Base-by-base conservation (phyloP, 192 early-diverging fungal genomes). In the Chytriomyces confervae region DNA sequence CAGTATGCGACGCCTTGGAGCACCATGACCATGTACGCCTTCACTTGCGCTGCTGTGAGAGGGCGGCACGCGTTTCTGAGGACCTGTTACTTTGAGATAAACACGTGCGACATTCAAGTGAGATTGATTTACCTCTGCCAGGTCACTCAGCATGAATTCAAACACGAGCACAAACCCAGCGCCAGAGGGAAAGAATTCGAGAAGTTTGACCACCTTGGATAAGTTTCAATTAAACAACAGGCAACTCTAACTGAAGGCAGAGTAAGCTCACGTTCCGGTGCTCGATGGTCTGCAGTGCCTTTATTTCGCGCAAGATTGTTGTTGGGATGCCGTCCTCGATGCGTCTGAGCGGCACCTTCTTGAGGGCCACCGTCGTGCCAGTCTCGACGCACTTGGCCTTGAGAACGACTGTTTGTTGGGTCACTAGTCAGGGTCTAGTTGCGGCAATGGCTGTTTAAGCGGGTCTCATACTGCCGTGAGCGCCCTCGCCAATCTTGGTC, bases 11-110 rank as follows among this genome's bases (percentile, higher is more conserved):
- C 77, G 18, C 89, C 89, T 61, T 87, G 87, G 9, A 91, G 80
- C 23, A 91, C 70, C 87, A 87, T 87, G 24, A 87, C 62, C 86
- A 89, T 86, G 82, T 87, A 87, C 6, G 86, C 84, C 71, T 89
- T 89, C 62, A 86, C 73, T 75, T 89, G 88, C 5, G 84, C 79
- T 49, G 84, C 87, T 3, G 83, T 87, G n/a, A 89, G 77, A 29
- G 84, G 82, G 7, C 76, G 51, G 3, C 75, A 73, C 8, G 82
- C 78, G 66, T 78, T 86, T 44, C 83, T 77, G 6, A 89, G 76
- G 27, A 86, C 82, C 70, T 84, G 62, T 10, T 43, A 20, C 11
- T 24, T 10, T 13, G 29, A 64, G 9, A 24, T 10, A 24, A 36
- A 46, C 47, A 7, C 11, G 20, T 3, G 51, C 8, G 24, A 7